Evolutionary conservation across 2,329 filamentous ascomycete genomes (phyloP), one percentile per base, ranked within the genome.

Genomic region (Davidsoniella virescens): DNA sequence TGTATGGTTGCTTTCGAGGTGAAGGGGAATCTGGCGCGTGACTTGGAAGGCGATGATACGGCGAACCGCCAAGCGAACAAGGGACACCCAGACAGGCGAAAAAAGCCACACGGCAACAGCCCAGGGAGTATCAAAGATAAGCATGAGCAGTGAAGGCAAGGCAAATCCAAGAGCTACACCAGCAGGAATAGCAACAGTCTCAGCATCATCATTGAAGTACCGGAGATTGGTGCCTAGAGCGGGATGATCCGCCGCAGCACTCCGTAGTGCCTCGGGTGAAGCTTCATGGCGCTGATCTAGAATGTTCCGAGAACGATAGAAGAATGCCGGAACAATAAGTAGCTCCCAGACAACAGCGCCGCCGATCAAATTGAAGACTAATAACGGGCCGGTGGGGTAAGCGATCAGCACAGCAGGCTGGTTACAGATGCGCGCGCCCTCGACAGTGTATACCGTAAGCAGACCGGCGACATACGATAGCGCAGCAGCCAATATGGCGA

Each of bases 181-280:
- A 23, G 67, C 55, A 6, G 73, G 71, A 17, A 76, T 73, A 23
- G 77, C 76, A 51, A 78, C 67, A 52, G 73, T 71, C 59, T 82
- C 78, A 2, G 73, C 63, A 18, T 61, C 61, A 5, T 63, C 33
- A 6, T 62, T 40, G 10, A 75, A 60, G 52, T 68, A 65, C 7
- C 69, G 64, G 53, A 59, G 55, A 36, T 59, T 51, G 46, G 57
- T 51, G 40, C 60, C 61, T 37, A 63, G 56, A 8, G 58, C 59
- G 6, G 61, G 60, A 51, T 64, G 58, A 16, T 54, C 51, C 20
- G 55, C 54, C 9, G 57, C 53, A 5, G 59, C 53, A 17, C 54
- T 55, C 44, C 59, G 49, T 3, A 59, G 44, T 39, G 49, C 47
- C 6, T 57, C 51, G 29, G 57, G 52, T 0, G 54, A 55, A 6